A percentile compares a stretch with the other conserved stretches of the same genome.
phyloP scores from a whole-genome alignment of 176 grass and related monocot genomes.

The Juncus inflexus region DNA sequence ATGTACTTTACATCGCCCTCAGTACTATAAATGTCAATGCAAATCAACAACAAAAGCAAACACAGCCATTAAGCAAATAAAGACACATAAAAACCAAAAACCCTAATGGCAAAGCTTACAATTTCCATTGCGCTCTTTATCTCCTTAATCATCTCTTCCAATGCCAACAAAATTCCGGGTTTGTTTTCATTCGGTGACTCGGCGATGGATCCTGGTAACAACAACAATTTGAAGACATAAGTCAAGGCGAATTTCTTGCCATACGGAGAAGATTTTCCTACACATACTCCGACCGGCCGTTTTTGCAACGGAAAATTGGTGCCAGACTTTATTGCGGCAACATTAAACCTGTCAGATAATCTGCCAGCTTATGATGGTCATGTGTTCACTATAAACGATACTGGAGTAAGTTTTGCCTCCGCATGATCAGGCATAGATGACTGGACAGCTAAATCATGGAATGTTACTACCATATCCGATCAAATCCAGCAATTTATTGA shows the following conservation, averaged over 20 bases:
- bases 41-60: no score
- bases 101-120: no score
- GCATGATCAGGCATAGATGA: slow-evolving; percentile 62
- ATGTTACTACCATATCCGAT: slow-evolving; percentile 35
- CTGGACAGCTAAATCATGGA: slow-evolving; percentile 19
- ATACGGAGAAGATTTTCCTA: slow-evolving; percentile 59
- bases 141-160: neutral
- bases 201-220: slow-evolving; percentile 73
- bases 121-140: neutral
- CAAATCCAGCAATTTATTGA: slow-evolving; percentile 42
- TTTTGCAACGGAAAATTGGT: slow-evolving; percentile 65
- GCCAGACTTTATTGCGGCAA: slow-evolving; percentile 54
- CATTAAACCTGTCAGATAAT: slow-evolving; percentile 47
- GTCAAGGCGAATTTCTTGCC: slow-evolving; percentile 56
- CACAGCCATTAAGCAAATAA: no score
- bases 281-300: slow-evolving; percentile 36
- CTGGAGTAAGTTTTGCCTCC: slow-evolving; percentile 64
- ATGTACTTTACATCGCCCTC: no score
- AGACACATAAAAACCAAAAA: no score
- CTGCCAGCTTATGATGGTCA: slow-evolving; percentile 37
- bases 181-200: slow-evolving; percentile 83
- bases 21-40: no score
- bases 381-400: slow-evolving; percentile 22
- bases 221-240: slow-evolving; percentile 46
- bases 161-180: slow-evolving; percentile 30